Conservation (phyloP, 1,139 yeast genomes). For the Hemisphaericaspora xylanilytica region DNA sequence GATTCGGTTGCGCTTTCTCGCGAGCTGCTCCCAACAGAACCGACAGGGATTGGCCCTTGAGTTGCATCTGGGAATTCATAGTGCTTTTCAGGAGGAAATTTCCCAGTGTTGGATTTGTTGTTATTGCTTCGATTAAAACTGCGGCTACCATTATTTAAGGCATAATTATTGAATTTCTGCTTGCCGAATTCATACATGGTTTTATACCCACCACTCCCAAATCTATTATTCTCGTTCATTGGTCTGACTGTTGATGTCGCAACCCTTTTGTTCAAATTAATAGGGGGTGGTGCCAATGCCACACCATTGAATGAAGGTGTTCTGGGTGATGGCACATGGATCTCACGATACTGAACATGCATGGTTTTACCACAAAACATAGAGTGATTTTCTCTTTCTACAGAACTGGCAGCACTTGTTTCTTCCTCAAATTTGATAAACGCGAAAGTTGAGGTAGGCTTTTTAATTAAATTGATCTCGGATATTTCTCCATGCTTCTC, state of each 20-base stretch:
- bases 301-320: slow-evolving; percentile 25
- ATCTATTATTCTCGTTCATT: slow-evolving; percentile 4
- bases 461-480: slow-evolving; percentile 49
- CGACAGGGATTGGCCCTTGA: background rate
- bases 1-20: background rate
- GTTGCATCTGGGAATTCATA: background rate
- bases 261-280: slow-evolving; percentile 48
- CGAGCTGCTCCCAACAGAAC: background rate
- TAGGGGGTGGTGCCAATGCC: slow-evolving; percentile 73
- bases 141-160: slow-evolving; percentile 16
- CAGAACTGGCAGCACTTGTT: slow-evolving; percentile 78
- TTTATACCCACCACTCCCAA: slow-evolving; percentile 1
- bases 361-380: slow-evolving; percentile 69
- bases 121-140: slow-evolving; percentile 4
- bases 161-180: slow-evolving; percentile 14
- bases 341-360: slow-evolving; percentile 79
- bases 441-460: slow-evolving; percentile 59
- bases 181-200: slow-evolving; percentile 7
- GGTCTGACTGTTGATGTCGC: slow-evolving; percentile 8
- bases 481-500: slow-evolving; percentile 64
- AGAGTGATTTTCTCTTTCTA: slow-evolving; percentile 78
- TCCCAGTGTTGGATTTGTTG: slow-evolving; percentile 2
- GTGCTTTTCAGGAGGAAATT: background rate
- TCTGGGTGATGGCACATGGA: slow-evolving; percentile 25
- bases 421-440: slow-evolving; percentile 64